phyloP scores from a whole-genome alignment of 495 filamentous ascomycete species.

The Aspergillus ostianus region DNA sequence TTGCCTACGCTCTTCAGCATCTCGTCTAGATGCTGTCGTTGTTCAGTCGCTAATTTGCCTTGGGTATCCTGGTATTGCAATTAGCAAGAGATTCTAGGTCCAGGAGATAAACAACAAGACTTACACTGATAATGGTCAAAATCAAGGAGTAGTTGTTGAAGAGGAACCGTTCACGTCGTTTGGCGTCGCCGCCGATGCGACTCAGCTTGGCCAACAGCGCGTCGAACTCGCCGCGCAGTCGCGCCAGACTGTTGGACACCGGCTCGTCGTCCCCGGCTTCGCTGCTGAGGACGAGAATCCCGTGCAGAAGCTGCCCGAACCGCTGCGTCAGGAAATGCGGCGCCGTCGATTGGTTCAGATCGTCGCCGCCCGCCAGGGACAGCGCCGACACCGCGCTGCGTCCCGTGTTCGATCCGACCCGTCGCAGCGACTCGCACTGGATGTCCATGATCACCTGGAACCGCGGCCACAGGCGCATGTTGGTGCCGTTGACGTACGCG shows the following conservation, averaged over 20 bases:
- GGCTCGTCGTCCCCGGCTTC: constrained; percentile 94
- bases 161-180: constrained; percentile 83
- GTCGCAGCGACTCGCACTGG: constrained; percentile 82
- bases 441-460: constrained; percentile 91
- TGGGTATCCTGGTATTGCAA: constrained; percentile 58
- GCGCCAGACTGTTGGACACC: constrained; percentile 71
- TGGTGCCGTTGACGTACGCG: constrained; percentile 87
- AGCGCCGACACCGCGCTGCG: constrained; percentile 52
- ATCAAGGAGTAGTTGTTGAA: constrained; percentile 94
- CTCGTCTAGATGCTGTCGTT: constrained; percentile 56
- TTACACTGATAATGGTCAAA: constrained; percentile 78
- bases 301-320: constrained; percentile 86
- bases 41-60: constrained; percentile 75
- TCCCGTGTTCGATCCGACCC: constrained; percentile 50
- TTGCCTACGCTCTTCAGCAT: constrained; percentile 45
- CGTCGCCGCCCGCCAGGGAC: constrained; percentile 55
- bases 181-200: constrained; percentile 65
- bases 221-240: constrained; percentile 77
- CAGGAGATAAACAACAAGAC: constrained; percentile 15
- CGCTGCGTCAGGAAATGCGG: constrained; percentile 89
- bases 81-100: neutral
- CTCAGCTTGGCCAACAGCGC: constrained; percentile 68
- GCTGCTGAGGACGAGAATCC: constrained; percentile 74
- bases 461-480: constrained; percentile 94
- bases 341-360: constrained; percentile 71